These are phyloP conservation scores for Cornus suecica DNA, from an alignment of 148 eudicot species.

Conservation along the genomic window DNA sequence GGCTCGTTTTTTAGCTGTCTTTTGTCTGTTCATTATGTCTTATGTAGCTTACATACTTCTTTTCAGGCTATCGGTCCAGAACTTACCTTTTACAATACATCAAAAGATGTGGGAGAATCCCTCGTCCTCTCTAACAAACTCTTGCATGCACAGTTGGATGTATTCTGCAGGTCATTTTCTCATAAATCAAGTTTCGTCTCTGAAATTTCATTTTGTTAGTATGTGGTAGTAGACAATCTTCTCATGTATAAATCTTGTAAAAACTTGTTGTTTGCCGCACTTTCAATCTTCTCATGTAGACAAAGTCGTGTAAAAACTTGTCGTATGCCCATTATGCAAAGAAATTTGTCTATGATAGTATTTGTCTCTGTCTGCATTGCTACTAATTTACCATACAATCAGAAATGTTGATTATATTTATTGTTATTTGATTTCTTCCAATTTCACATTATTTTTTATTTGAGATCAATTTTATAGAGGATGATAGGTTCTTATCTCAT, in stretches of 20 bases:
- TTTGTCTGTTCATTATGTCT: neutral
- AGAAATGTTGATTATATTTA: too few relatives aligned
- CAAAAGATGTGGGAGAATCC: conserved; percentile 64
- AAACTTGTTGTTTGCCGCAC: neutral
- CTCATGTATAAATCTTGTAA: neutral
- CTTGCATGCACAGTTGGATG: conserved; percentile 86
- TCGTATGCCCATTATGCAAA: neutral
- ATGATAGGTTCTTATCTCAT: neutral
- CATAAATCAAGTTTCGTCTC: neutral
- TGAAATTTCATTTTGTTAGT: neutral
- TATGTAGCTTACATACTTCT: conserved; percentile 8
- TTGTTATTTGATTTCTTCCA: too few relatives aligned
- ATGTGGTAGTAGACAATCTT: neutral
- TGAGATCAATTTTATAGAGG: neutral
- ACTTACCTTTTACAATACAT: conserved; percentile 83
- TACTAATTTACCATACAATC: neutral
- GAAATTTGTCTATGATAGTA: neutral
- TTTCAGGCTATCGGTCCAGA: conserved; percentile 95
- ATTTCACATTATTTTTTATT: neutral
- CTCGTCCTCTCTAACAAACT: conserved; percentile 73
- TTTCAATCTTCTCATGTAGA: too few relatives aligned
- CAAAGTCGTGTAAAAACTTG: too few relatives aligned
- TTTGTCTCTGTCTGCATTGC: neutral
- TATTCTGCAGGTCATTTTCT: conserved; percentile 65
- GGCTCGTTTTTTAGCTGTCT: neutral